These are phyloP conservation scores for Zoysia japonica DNA, from an alignment of 176 grass and related monocot genomes.

Conservation along the genomic window DNA sequence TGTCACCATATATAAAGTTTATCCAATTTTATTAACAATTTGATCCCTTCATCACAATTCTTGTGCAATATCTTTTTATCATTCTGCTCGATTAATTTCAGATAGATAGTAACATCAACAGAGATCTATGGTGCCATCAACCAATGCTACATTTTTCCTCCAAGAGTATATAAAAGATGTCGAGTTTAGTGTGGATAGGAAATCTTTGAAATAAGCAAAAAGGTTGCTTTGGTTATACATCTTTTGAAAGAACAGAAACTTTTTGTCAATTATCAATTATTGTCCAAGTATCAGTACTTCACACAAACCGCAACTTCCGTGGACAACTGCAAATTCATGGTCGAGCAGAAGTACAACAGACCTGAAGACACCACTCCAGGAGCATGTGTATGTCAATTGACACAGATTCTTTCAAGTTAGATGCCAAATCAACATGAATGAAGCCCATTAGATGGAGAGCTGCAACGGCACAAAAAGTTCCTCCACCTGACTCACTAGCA, in stretches of 20 bases:
- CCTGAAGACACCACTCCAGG: slow-evolving; percentile 85
- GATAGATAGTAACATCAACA: not conserved
- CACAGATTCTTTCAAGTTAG: slow-evolving; percentile 38
- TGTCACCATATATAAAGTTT: not conserved
- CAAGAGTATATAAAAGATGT: slow-evolving; percentile 1
- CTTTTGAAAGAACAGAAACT: not conserved
- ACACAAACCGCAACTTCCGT: not conserved
- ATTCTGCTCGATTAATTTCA: not conserved
- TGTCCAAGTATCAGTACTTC: not conserved
- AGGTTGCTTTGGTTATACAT: not conserved
- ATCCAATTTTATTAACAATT: not conserved
- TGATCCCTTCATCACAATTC: not conserved
- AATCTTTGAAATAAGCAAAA: not conserved
- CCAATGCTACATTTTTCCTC: not conserved
- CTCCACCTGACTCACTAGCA: slow-evolving; percentile 93
- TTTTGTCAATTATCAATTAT: not conserved
- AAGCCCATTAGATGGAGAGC: slow-evolving; percentile 87
- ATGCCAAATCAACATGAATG: slow-evolving; percentile 55
- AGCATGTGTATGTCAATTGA: slow-evolving; percentile 59
- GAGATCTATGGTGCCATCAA: not conserved
- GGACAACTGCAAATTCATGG: not conserved
- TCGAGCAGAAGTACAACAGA: slow-evolving; percentile 12
- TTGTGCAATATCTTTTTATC: not conserved
- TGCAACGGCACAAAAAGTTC: slow-evolving; percentile 85
- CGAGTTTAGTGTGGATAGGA: not conserved